These are phyloP conservation scores for Verruconis gallopava DNA, from an alignment of 2,329 filamentous ascomycete species.

Conservation along the genomic window DNA sequence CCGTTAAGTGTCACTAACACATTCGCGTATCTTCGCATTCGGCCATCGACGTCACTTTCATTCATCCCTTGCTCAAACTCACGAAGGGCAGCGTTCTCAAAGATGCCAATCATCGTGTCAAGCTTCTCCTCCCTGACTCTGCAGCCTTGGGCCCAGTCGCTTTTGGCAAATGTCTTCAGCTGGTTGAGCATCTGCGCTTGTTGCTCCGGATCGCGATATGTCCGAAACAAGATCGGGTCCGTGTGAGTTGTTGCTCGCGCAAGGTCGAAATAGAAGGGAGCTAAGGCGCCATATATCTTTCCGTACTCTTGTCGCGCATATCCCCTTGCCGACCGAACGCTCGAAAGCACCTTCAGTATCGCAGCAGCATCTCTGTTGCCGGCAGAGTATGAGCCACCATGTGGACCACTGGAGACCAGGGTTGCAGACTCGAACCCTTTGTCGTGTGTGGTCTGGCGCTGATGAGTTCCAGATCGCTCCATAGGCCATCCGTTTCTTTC, in stretches of 20 bases:
- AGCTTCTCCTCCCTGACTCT: slow-evolving; percentile 58
- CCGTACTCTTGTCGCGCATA: slow-evolving; percentile 82
- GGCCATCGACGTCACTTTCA: slow-evolving; percentile 72
- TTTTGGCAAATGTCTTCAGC: slow-evolving; percentile 61
- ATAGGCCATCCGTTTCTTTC: slow-evolving; percentile 36
- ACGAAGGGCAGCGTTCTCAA: slow-evolving; percentile 77
- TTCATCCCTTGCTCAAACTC: slow-evolving; percentile 93
- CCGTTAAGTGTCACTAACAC: slow-evolving; percentile 75
- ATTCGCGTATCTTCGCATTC: slow-evolving; percentile 80
- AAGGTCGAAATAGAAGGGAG: slow-evolving; percentile 80
- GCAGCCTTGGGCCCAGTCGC: slow-evolving; percentile 70
- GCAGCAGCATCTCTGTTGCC: slow-evolving; percentile 44
- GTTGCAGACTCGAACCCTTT: slow-evolving; percentile 75
- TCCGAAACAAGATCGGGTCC: slow-evolving; percentile 73
- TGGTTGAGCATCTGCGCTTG: slow-evolving; percentile 85
- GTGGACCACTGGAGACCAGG: slow-evolving; percentile 26
- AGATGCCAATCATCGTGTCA: slow-evolving; percentile 61
- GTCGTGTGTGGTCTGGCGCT: slow-evolving; percentile 26
- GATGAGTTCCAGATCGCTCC: slow-evolving; percentile 17
- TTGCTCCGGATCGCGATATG: slow-evolving; percentile 75
- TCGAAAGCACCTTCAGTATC: slow-evolving; percentile 56
- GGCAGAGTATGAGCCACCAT: slow-evolving; percentile 19
- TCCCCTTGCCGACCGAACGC: slow-evolving; percentile 66
- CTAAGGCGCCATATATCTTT: slow-evolving; percentile 76
- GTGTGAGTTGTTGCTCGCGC: slow-evolving; percentile 57